Conservation (phyloP, 441 rosid species). For the Rhodomyrtus psidioides region DNA sequence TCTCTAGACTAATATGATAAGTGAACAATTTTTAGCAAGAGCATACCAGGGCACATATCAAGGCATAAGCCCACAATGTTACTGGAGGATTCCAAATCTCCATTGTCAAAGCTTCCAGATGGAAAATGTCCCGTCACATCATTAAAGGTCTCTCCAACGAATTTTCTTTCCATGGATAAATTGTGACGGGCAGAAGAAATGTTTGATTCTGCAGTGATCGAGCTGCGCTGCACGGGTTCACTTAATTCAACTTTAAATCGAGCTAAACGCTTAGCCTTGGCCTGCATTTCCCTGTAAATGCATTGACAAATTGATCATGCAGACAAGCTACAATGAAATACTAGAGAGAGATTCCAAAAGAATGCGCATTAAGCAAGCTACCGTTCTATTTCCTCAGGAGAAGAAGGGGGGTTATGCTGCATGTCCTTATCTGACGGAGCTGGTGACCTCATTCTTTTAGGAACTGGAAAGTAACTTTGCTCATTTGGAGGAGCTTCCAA, state of each 20-base stretch:
- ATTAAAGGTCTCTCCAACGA: conserved; percentile 12
- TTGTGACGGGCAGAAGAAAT: conserved; percentile 27
- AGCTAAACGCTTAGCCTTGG: conserved; percentile 89
- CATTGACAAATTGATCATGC: background rate
- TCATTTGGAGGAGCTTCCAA: conserved; percentile 22
- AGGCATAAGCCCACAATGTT: conserved; percentile 82
- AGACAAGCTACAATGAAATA: background rate
- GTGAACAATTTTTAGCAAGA: background rate
- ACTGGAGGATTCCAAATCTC: conserved; percentile 44
- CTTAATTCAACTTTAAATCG: conserved; percentile 80
- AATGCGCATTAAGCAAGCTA: conserved; percentile 22
- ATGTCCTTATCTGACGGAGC: conserved; percentile 35
- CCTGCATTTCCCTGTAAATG: conserved; percentile 71
- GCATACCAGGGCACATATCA: conserved; percentile 98
- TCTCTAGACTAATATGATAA: background rate
- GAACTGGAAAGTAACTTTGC: conserved; percentile 25
- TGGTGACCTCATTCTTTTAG: conserved; percentile 76
- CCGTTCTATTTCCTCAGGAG: conserved; percentile 60
- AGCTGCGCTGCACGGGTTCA: conserved; percentile 28
- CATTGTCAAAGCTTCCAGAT: conserved; percentile 43
- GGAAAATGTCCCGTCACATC: conserved; percentile 35
- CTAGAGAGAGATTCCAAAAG: background rate
- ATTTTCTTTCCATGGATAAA: conserved; percentile 27
- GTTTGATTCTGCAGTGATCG: conserved; percentile 35
- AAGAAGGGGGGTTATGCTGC: conserved; percentile 27